phyloP scores from a whole-genome alignment of 768 basidiomycete genomes.

The Hemileccinum rubropunctum region DNA sequence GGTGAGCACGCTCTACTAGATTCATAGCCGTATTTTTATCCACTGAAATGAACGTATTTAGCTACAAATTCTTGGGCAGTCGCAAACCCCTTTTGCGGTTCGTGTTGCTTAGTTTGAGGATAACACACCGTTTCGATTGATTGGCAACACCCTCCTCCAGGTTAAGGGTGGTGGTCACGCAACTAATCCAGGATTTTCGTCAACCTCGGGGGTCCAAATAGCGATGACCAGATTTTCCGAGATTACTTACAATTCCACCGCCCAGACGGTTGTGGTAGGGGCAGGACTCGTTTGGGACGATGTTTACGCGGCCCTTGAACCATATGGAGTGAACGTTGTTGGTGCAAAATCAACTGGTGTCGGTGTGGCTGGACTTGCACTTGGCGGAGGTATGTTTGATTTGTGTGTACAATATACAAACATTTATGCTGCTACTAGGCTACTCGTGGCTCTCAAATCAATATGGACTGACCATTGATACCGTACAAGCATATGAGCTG shows the following conservation, averaged over 20 bases:
- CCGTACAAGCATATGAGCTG: constrained; percentile 51
- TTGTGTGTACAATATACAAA: background rate
- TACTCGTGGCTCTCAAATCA: constrained; percentile 54
- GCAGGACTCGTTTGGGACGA: constrained; percentile 59
- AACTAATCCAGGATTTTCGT: constrained; percentile 53
- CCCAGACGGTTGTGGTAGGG: constrained; percentile 39
- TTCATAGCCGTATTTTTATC: background rate
- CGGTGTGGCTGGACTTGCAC: constrained; percentile 56
- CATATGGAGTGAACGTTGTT: constrained; percentile 50
- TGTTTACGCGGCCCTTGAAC: constrained; percentile 50
- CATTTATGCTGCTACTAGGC: background rate
- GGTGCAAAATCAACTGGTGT: constrained; percentile 53
- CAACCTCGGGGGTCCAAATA: constrained; percentile 55
- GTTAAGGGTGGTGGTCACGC: constrained; percentile 64
- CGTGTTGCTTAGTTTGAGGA: constrained; percentile 1
- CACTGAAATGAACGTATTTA: background rate
- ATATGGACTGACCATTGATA: constrained; percentile 56
- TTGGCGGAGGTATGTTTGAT: constrained; percentile 48
- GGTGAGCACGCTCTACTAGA: constrained; percentile 28
- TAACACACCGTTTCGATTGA: too few relatives aligned
- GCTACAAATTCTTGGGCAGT: constrained; percentile 39
- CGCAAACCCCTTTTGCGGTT: constrained; percentile 30
- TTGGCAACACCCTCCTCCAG: constrained; percentile 29
- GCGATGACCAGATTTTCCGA: constrained; percentile 49
- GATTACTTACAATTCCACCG: constrained; percentile 33